These are phyloP conservation scores for Gonapodya prolifera DNA, from an alignment of 192 early-diverging fungal genomes.

Conservation along the genomic window DNA sequence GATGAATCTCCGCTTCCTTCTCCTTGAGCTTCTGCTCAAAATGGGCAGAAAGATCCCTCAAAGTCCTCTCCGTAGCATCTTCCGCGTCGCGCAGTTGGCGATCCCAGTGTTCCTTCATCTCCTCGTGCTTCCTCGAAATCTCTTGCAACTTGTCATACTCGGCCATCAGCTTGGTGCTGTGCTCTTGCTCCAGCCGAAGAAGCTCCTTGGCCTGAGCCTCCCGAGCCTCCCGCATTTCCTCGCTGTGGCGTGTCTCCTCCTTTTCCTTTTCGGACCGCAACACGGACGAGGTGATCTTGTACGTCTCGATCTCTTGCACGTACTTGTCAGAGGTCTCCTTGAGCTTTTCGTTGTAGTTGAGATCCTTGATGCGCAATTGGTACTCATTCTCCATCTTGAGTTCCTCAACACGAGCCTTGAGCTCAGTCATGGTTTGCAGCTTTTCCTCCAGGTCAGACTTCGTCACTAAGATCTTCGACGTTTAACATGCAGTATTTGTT, in stretches of 20 bases:
- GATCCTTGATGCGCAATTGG: conserved; percentile 48
- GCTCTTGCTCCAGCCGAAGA: conserved; percentile 33
- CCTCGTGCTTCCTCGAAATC: conserved; percentile 30
- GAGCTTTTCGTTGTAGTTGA: conserved; percentile 58
- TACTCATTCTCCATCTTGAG: conserved; percentile 59
- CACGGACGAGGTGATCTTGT: conserved; percentile 43
- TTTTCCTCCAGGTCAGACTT: conserved; percentile 50
- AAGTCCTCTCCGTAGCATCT: conserved; percentile 26
- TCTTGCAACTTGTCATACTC: conserved; percentile 52
- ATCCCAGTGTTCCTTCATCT: conserved; percentile 41
- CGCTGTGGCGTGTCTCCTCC: conserved; percentile 43
- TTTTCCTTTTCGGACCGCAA: conserved; percentile 49
- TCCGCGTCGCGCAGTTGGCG: conserved; percentile 40
- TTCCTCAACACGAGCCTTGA: conserved; percentile 45
- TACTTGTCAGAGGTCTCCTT: conserved; percentile 52
- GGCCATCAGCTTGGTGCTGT: conserved; percentile 41
- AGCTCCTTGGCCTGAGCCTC: conserved; percentile 37
- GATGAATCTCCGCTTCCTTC: conserved; percentile 43
- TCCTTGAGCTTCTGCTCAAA: conserved; percentile 38
- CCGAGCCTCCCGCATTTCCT: conserved; percentile 43
- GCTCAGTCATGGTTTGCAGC: conserved; percentile 37
- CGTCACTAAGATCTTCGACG: conserved; percentile 38
- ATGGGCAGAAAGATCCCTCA: conserved; percentile 34
- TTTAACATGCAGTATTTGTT: not conserved
- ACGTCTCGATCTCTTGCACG: conserved; percentile 47